phyloP scores from a whole-genome alignment of 495 filamentous ascomycete species.

The Aspergillus ellipticus region DNA sequence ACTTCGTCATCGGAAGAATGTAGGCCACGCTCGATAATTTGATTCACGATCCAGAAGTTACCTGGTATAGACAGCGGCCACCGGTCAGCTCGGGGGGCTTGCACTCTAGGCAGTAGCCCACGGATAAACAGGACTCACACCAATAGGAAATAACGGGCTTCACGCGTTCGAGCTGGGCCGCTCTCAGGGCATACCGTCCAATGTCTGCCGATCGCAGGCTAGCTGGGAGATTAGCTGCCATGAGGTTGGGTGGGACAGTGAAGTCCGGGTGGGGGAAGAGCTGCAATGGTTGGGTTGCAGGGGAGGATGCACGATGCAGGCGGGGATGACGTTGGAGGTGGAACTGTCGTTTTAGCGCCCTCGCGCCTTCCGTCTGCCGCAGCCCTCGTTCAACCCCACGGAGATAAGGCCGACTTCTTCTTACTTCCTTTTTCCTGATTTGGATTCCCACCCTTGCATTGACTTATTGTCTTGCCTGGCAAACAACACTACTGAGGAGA shows the following conservation, averaged over 20 bases:
- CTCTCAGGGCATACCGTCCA: conserved; percentile 73
- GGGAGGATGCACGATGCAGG: conserved; percentile 1
- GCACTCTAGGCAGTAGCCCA: conserved; percentile 9
- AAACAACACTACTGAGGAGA: no score
- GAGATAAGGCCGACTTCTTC: no score
- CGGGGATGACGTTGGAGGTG: conserved; percentile 22
- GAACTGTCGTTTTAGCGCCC: background rate
- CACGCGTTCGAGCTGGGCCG: conserved; percentile 74
- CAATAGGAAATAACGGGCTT: conserved; percentile 91
- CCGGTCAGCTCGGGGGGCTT: conserved; percentile 5
- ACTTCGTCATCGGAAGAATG: conserved; percentile 73
- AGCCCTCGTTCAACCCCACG: no score
- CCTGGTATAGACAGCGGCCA: conserved; percentile 45
- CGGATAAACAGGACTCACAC: conserved; percentile 58
- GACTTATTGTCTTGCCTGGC: no score
- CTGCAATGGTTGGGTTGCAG: conserved; percentile 3
- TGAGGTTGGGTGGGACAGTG: conserved; percentile 26
- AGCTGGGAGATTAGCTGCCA: conserved; percentile 71
- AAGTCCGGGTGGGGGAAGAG: background rate
- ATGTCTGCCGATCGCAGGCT: conserved; percentile 75
- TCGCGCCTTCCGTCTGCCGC: no score
- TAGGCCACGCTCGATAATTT: conserved; percentile 75
- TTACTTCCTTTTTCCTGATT: no score
- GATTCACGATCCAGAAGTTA: conserved; percentile 89
- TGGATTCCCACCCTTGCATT: no score